These are phyloP conservation scores for Themeda triandra DNA, from an alignment of 176 grass and related monocot genomes.

Conservation along the genomic window DNA sequence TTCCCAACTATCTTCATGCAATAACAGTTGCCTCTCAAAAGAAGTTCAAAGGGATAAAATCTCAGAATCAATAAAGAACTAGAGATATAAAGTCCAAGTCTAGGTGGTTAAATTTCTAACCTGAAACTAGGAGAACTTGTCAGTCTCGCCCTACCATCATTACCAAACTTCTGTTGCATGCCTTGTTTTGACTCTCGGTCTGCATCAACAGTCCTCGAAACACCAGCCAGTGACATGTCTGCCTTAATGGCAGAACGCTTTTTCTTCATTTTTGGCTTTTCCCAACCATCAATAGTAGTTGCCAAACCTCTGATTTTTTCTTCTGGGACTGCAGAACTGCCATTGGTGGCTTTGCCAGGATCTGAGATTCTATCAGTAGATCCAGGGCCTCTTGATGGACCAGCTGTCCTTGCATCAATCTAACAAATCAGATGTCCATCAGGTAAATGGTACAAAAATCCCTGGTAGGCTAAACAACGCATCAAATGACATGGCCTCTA, in stretches of 20 bases:
- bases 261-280: constrained; percentile 87
- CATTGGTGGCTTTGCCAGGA: constrained; percentile 55
- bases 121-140: constrained; percentile 60
- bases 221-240: constrained; percentile 46
- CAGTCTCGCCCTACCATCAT: constrained; percentile 52
- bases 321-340: constrained; percentile 39
- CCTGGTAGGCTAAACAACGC: constrained; percentile 3
- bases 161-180: constrained; percentile 60
- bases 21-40: background rate
- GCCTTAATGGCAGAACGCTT: constrained; percentile 78
- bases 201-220: constrained; percentile 51
- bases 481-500: constrained; percentile 6
- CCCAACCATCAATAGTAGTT: constrained; percentile 69
- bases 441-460: background rate
- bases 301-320: constrained; percentile 62
- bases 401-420: constrained; percentile 69
- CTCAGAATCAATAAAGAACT: constrained; percentile 31
- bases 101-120: constrained; percentile 36
- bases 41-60: constrained; percentile 8
- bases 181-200: constrained; percentile 70
- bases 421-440: constrained; percentile 49
- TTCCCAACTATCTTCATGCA: background rate
- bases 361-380: constrained; percentile 66
- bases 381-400: constrained; percentile 46
- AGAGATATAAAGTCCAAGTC: constrained; percentile 23